Evolutionary conservation across 73 alveolate genomes (phyloP).

Genomic region (Paramecium tetraurelia): DNA sequence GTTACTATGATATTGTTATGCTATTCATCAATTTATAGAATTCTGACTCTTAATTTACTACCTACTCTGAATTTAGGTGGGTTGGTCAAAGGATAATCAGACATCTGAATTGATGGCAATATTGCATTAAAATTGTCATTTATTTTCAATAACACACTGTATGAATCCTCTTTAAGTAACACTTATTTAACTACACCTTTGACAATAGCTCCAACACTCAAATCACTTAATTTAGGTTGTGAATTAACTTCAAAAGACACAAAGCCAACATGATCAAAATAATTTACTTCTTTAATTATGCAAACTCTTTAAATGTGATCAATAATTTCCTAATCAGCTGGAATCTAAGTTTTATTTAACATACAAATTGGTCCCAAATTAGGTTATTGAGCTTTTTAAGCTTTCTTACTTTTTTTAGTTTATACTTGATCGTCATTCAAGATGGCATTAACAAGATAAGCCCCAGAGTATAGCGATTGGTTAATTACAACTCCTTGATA

Average conservation of each 20-base stretch:
- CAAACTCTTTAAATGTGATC: not conserved
- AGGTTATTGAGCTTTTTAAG: not conserved
- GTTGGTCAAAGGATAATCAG: conserved; percentile 14
- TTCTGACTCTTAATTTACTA: not conserved
- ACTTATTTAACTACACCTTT: conserved; percentile 31
- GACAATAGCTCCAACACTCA: not conserved
- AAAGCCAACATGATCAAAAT: conserved; percentile 31
- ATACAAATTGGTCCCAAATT: conserved; percentile 30
- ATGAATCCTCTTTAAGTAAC: not conserved
- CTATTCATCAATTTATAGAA: not conserved
- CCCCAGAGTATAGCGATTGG: not conserved
- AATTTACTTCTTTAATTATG: not conserved
- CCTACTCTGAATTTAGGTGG: conserved; percentile 43
- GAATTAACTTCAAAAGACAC: conserved; percentile 14
- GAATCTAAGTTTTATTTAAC: not conserved
- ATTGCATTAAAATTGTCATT: conserved; percentile 1
- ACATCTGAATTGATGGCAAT: not conserved
- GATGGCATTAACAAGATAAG: not conserved
- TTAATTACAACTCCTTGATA: not conserved
- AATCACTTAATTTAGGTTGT: not conserved
- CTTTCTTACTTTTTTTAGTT: conserved; percentile 28
- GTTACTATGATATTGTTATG: not conserved
- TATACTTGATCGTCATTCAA: not conserved
- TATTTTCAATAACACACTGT: not conserved
- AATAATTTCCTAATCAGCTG: not conserved